Conservation (phyloP, 2,329 filamentous ascomycete species). For the Coleophoma eucalyptorum region DNA sequence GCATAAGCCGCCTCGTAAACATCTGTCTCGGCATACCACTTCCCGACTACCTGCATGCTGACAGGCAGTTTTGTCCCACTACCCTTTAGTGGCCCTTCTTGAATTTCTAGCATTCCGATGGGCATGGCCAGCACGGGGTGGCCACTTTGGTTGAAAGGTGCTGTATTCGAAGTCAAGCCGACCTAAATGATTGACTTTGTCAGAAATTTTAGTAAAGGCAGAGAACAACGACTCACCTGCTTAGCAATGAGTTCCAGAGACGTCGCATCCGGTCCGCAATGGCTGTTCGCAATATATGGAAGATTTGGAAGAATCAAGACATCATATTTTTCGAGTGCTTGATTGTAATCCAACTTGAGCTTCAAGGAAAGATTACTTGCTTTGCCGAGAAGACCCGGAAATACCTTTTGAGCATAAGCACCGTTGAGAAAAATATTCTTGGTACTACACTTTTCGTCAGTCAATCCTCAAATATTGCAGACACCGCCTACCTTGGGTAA, state of each 20-base stretch:
- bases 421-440: slow-evolving; percentile 51
- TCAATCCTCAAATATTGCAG: neutral
- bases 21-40: slow-evolving; percentile 42
- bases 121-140: slow-evolving; percentile 50
- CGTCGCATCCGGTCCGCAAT: neutral
- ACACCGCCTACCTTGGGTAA: slow-evolving; percentile 35
- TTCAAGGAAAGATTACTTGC: slow-evolving; percentile 39
- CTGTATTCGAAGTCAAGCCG: slow-evolving; percentile 50
- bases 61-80: slow-evolving; percentile 34
- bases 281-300: slow-evolving; percentile 2
- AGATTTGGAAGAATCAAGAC: slow-evolving; percentile 40
- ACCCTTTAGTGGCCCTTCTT: slow-evolving; percentile 22
- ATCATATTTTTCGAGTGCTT: slow-evolving; percentile 33
- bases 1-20: slow-evolving; percentile 38
- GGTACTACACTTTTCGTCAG: slow-evolving; percentile 11
- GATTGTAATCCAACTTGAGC: slow-evolving; percentile 40
- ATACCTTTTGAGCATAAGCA: slow-evolving; percentile 35
- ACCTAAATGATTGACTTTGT: slow-evolving; percentile 16
- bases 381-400: slow-evolving; percentile 34
- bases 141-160: slow-evolving; percentile 51
- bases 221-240: neutral
- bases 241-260: slow-evolving; percentile 3
- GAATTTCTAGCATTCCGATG: slow-evolving; percentile 38
- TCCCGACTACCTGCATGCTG: slow-evolving; percentile 50
- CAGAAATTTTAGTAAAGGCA: neutral